Base-by-base conservation (phyloP, 2,329 filamentous ascomycete genomes). In the Coniosporium tulheliwenetii region DNA sequence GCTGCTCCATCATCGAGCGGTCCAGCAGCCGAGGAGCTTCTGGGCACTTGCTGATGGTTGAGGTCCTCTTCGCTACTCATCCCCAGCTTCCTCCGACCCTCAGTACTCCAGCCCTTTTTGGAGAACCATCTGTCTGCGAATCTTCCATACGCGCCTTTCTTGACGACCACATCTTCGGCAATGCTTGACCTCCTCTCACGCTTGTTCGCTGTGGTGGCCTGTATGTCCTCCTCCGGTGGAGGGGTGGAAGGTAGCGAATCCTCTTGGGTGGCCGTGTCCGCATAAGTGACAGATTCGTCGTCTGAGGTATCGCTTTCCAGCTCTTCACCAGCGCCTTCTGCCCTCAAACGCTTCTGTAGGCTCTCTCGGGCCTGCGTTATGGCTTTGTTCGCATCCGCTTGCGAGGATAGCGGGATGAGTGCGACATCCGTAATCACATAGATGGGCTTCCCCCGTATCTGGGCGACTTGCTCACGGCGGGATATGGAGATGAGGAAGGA, bases 101-200 rank as follows among this genome's bases (percentile, higher is more conserved):
- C 80, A 44, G 77, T 65, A 40, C 77, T 79, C 82, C 86, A 89
- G 0, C 84, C 86, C 45, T 77, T 81, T 47, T 75, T 78, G 36
- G 85, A 91, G 55, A 96, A 91, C 91, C 91, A 98, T 44, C 80
- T 78, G 46, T 86, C 76, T 0, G 89, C 85, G 57, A 96, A 95
- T 32, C 84, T 72, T 4, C 87, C 89, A 58, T 95, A 96, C 46
- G 78, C 79, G 0, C 87, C 86, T 50, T 77, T 81, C 43, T 76
- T 79, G 32, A 78, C 75, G 41, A 95, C 89, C 1, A 96, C 87
- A 63, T 96, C 84, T 58, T 93, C 79, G 0, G 81, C 85, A 44
- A 95, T 78, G 48, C 79, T 86, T 47, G 71, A 79, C n/a, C 52
- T 57, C 31, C 57, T 56, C 46, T 52, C 45, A 2, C 42, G 38